Base-by-base conservation (phyloP, 1,139 yeast species). In the Saccharomyces hybrid region DNA sequence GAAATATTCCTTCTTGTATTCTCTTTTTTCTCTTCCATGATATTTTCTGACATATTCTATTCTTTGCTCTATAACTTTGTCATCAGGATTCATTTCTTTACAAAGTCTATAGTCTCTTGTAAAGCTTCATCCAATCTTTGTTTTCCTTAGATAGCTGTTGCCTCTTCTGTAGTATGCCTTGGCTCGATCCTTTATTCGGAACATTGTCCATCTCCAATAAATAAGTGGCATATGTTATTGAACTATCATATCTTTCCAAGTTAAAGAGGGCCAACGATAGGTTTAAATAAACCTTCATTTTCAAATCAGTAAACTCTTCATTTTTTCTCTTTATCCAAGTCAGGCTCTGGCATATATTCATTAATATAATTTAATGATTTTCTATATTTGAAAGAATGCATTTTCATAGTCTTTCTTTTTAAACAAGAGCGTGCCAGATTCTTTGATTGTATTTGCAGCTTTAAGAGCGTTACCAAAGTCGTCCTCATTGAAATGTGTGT, bases 331-430 rank as follows among this genome's bases (percentile, higher is more conserved):
- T 81, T 78, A 58, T 84, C 85, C 44, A 83, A 80, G 50, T 84
- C 90, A 42, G 72, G 72, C 63, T 86, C 95, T 0, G 95, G 95
- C 16, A 83, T 75, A 61, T 78, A 81, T 66, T 85, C 93, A 76
- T 83, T 82, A 31, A 84, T 78, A 61, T 86, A 86, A 55, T 88
- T 72, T 53, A 85, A 69, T 21, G 88, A 76, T 66, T 86, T 86
- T 49, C 67, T 72, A 65, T 83, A 86, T 66, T 86, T 86, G 61
- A 80, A 74, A 21, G n/a, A 75, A 71, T 0, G 91, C 84, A 51
- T 80, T 78, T 46, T 73, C 61, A 53, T 68, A 74, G 26, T 77
- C 75, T 12, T 82, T 82, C 48, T 71, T 67, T 61, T 84, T 84
- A 62, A 82, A 81, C 11, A 86, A 64, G 9, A 78, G 61, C 0